phyloP scores from a whole-genome alignment of 495 filamentous ascomycete species.

The Lasiosphaeria hispida region DNA sequence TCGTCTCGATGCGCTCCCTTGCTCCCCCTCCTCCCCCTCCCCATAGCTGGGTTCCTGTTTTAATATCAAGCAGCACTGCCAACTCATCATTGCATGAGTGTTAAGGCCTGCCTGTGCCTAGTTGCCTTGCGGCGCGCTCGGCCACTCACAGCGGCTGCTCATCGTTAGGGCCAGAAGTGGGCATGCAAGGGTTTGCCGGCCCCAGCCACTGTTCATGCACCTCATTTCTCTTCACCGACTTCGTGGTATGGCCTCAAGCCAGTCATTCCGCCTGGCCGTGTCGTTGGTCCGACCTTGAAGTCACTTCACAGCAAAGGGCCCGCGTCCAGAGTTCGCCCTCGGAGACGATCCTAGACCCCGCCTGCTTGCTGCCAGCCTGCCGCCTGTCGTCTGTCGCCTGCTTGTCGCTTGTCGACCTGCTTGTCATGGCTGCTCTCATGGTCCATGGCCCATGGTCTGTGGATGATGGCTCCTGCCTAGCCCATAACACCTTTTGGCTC shows the following conservation, averaged over 20 bases:
- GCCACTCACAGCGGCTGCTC: constrained; percentile 33
- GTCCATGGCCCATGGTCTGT: no score
- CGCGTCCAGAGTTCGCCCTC: constrained; percentile 14
- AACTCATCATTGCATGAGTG: constrained; percentile 86
- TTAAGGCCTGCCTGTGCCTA: constrained; percentile 55
- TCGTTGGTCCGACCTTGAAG: constrained; percentile 12
- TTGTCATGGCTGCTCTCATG: constrained; percentile 1
- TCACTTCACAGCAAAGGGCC: no score
- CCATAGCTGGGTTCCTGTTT: constrained; percentile 43
- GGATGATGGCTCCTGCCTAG: no score
- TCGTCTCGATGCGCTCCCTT: constrained; percentile 17
- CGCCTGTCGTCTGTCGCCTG: no score
- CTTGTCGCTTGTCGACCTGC: background rate
- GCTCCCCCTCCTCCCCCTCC: constrained; percentile 14
- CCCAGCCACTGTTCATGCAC: constrained; percentile 57
- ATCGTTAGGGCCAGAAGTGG: constrained; percentile 42
- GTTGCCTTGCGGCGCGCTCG: constrained; percentile 35
- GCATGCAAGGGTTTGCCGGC: constrained; percentile 41
- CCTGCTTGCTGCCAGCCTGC: no score
- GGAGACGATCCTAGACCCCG: constrained; percentile 13
- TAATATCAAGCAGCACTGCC: constrained; percentile 73
- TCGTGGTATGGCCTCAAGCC: constrained; percentile 53
- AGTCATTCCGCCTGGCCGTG: constrained; percentile 38
- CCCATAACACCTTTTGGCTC: no score
- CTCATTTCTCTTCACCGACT: constrained; percentile 58